A percentile compares a stretch with the other conserved stretches of the same genome.
phyloP scores from a whole-genome alignment of 345 rosid genomes.

The Dipteronia sinensis region DNA sequence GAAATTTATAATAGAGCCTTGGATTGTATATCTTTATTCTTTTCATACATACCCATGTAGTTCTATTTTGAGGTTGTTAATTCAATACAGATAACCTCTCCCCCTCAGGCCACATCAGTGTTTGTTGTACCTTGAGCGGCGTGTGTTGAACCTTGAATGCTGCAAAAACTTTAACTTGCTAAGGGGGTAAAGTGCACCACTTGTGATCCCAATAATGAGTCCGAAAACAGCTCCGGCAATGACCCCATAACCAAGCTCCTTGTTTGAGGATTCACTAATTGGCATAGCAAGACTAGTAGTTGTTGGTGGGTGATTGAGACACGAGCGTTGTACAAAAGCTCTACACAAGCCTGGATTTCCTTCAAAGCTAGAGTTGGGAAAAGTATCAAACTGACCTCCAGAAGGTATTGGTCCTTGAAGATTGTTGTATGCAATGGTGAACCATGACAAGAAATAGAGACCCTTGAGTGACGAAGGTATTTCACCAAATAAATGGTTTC shows the following conservation, averaged over 20 bases:
- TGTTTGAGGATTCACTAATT: too few species aligned
- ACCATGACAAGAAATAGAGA: conserved; percentile 13
- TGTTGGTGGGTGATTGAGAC: too few species aligned
- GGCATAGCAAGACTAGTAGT: not conserved
- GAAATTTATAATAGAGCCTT: too few species aligned
- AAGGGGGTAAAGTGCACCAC: conserved; percentile 7
- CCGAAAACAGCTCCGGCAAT: conserved; percentile 9
- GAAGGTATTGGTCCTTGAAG: conserved; percentile 15
- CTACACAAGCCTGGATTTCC: conserved; percentile 5
- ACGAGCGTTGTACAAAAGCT: not conserved
- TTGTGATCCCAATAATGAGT: not conserved
- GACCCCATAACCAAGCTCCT: too few species aligned
- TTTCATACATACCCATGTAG: too few species aligned
- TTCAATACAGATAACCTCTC: too few species aligned
- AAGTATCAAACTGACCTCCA: conserved; percentile 12
- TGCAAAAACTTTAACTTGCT: too few species aligned
- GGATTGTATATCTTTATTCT: too few species aligned
- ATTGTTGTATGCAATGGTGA: not conserved
- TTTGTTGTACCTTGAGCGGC: too few species aligned
- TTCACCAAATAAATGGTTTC: conserved; percentile 2
- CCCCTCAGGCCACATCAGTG: too few species aligned
- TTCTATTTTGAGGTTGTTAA: too few species aligned
- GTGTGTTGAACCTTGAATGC: too few species aligned
- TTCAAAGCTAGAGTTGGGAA: conserved; percentile 8
- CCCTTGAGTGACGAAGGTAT: not conserved